Base-by-base conservation (phyloP, 495 filamentous ascomycete species). In the Aspergillus heteromorphus region DNA sequence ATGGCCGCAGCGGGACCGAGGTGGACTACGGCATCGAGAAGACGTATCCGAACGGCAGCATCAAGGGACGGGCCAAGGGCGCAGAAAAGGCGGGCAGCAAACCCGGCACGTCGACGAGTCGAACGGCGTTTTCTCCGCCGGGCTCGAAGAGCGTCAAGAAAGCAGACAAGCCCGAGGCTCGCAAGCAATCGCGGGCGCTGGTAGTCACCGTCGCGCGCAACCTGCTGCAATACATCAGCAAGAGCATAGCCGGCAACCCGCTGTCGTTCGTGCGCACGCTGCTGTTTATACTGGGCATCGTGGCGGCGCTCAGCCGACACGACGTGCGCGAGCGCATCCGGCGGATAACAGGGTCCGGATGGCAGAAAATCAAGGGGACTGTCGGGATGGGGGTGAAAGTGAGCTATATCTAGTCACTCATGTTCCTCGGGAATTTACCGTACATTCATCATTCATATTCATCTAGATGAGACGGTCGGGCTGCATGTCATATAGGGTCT, bases 331-430 rank as follows among this genome's bases (percentile, higher is more conserved):
- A 96, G 51, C 81, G 87, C 53, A 65, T 97, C 23, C 74, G 81
- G 54, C 78, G 83, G 54, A 75, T 89, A 29, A 65, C 91, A 40
- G 81, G 80, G 48, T 67, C 78, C 25, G 82, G 83, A 19, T 97
- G 91, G 93, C 80, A 83, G 27, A 97, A 96, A 71, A 74, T 97
- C 7, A 84, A 77, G 57, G 78, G 82, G 31, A 98, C 93, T 0
- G 85, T 92, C 14, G 92, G 92, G 0, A 97, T 97, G 92, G 93
- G 95, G 0, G 88, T 96, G 48, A 97, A 97, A 74, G 91, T 98
- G 62, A 95, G 86, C 71, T 98, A 98, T 75, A 93, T 98, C 51
- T 96, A 57, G 67, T 36, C 23, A 18, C 51, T 51, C 54, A 59
- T 45, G 48, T 54, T 40, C 30, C 29, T 17, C 38, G n/a, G 36